Evolutionary conservation across 345 rosid species (phyloP).

Genomic region (Turritis glabra): DNA sequence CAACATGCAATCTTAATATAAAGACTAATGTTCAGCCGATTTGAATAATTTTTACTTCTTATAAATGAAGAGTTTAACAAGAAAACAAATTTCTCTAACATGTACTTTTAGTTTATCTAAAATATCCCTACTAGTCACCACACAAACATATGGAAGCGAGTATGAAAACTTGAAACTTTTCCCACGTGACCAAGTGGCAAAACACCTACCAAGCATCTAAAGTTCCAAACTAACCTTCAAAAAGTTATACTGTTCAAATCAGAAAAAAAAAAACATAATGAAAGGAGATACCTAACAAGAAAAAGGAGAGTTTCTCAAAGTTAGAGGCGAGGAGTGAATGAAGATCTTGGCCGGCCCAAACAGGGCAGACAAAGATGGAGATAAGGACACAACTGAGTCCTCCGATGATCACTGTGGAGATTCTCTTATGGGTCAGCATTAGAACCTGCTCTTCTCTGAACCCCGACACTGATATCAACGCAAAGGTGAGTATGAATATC

Average conservation of each 20-base stretch:
- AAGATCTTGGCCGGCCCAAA: slow-evolving; percentile 74
- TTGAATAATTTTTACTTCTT: not conserved
- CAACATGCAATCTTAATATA: not conserved
- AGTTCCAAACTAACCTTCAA: slow-evolving; percentile 18
- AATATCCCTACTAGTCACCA: not conserved
- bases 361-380: slow-evolving; percentile 58
- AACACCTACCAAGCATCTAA: not conserved
- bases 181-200: slow-evolving; percentile 27
- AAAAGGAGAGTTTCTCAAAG: slow-evolving; percentile 55
- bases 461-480: slow-evolving; percentile 70
- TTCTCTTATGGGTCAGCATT: slow-evolving; percentile 53
- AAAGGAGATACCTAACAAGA: slow-evolving; percentile 55
- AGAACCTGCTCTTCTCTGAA: slow-evolving; percentile 58
- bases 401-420: slow-evolving; percentile 69
- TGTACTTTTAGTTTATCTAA: too few species aligned
- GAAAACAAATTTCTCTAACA: not conserved
- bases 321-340: slow-evolving; percentile 55
- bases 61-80: not conserved
- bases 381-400: slow-evolving; percentile 48
- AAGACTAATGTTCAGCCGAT: not conserved
- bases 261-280: not conserved
- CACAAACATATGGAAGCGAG: not conserved
- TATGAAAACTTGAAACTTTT: slow-evolving; percentile 8
- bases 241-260: not conserved
- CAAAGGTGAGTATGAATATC: slow-evolving; percentile 77